Evolutionary conservation across 2,329 filamentous ascomycete genomes (phyloP), one percentile per base, ranked within the genome.

Genomic region (Hypomyces perniciosus): DNA sequence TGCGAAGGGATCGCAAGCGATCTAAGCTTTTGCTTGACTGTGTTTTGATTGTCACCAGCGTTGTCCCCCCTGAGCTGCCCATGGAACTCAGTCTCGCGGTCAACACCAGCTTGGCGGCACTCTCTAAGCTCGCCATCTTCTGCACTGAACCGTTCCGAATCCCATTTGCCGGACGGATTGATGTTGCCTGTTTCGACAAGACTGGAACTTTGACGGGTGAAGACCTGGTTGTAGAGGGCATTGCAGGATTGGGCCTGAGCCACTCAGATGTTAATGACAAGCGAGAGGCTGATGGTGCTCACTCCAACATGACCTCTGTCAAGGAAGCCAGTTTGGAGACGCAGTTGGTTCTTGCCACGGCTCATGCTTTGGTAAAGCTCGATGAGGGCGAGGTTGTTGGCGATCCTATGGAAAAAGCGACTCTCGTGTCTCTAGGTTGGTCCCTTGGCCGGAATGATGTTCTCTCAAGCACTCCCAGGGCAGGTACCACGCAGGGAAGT

Each of bases 71-170:
- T 2, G 93, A 99, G 72, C 76, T 99, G 56, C 93, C 93, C 9
- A 99, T 99, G 93, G 95, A 99, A 66, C 80, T 99, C 47, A 96
- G 88, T 70, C 76, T 99, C 62, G 95, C 95, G 44, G 95, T 99
- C 67, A 99, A 99, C 74, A 99, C 93, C 9, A 95, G 89, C 78
- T 74, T 99, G 68, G 91, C 93, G 45, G 92, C 93, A 29, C 77
- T 99, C 35, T 95, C 91, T 71, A 95, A 92, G 69, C 92, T 86
- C 60, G 93, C 95, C 54, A 99, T 99, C 62, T 99, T 96, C 77
- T 99, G 93, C 67, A 99, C 93, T 2, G 95, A 99, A 68, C 93
- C 93, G 29, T 99, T 99, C 83, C 86, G 93, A 51, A 99, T 99
- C 62, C 95, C 95, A 1, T 97, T 88, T 61, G 95, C 91, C 58